A percentile compares a stretch with the other conserved stretches of the same genome.
phyloP scores from a whole-genome alignment of 148 eudicot genomes.

The Rhododendron mucronatum region DNA sequence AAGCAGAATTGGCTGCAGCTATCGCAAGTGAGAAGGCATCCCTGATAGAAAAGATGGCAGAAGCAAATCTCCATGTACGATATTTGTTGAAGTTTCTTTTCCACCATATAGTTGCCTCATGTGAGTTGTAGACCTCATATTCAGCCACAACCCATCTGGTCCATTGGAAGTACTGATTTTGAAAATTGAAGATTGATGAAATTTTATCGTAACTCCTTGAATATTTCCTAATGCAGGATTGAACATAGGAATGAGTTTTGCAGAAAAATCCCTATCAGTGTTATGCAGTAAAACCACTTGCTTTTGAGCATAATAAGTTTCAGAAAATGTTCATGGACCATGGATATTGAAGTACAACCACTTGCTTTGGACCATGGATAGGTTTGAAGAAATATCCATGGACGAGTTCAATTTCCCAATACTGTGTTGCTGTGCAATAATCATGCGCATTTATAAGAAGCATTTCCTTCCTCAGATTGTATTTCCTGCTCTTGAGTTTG shows the following conservation, averaged over 20 bases:
- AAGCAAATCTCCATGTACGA: conserved; percentile 82
- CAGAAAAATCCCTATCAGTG: background rate
- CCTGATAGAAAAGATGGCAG: conserved; percentile 86
- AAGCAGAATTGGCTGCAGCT: conserved; percentile 84
- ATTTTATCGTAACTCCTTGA: conserved; percentile 3
- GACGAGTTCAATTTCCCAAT: background rate
- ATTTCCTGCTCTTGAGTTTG: conserved; percentile 1
- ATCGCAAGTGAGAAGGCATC: conserved; percentile 91
- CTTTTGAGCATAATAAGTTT: conserved; percentile 2
- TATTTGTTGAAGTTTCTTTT: conserved; percentile 10
- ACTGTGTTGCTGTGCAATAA: background rate
- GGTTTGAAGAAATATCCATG: background rate
- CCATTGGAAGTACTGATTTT: background rate
- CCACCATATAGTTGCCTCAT: background rate
- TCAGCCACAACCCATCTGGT: background rate
- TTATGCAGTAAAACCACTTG: background rate
- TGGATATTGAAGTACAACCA: background rate
- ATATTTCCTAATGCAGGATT: conserved; percentile 10
- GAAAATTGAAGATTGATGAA: background rate
- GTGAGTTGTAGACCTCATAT: background rate
- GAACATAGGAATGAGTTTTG: background rate
- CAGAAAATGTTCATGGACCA: background rate
- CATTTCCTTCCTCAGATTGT: background rate
- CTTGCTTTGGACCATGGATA: background rate
- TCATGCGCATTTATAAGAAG: background rate